Evolutionary conservation across 805 yeast species (phyloP).

Genomic region (Saccharomycopsis capsularis): DNA sequence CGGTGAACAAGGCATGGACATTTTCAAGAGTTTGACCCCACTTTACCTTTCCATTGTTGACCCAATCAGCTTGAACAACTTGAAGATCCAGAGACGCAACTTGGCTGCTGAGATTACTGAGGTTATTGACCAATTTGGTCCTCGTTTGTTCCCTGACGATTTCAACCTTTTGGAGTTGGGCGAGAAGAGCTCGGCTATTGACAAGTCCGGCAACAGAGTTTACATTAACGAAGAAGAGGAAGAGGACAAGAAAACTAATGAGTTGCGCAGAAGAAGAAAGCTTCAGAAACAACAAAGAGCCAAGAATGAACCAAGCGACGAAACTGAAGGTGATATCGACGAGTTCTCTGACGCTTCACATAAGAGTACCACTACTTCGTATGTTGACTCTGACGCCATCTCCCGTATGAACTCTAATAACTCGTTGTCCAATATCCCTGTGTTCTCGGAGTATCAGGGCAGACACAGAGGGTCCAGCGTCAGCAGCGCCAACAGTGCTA

Average conservation of each 20-base stretch:
- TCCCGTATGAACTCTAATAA: constrained; percentile 57
- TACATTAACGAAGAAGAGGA: constrained; percentile 22
- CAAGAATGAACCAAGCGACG: constrained; percentile 11
- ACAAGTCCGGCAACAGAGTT: constrained; percentile 17
- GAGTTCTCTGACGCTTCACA: constrained; percentile 7
- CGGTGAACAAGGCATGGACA: constrained; percentile 88
- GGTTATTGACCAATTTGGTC: constrained; percentile 76
- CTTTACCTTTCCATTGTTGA: constrained; percentile 39
- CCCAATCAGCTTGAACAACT: constrained; percentile 38
- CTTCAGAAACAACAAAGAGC: constrained; percentile 10
- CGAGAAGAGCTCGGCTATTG: constrained; percentile 11
- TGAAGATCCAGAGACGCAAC: constrained; percentile 53
- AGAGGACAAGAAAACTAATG: constrained; percentile 20
- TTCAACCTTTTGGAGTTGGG: constrained; percentile 39
- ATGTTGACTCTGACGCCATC: constrained; percentile 44
- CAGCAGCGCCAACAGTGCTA: constrained; percentile 8
- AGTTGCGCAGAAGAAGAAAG: constrained; percentile 21
- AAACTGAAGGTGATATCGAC: constrained; percentile 7
- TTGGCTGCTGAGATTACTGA: constrained; percentile 70
- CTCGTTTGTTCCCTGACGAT: constrained; percentile 73
- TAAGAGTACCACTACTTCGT: constrained; percentile 27
- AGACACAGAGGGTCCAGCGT: constrained; percentile 11
- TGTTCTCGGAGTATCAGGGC: constrained; percentile 31
- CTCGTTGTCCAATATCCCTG: constrained; percentile 58
- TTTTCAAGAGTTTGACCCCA: constrained; percentile 75